Percentiles rank a stretch among this genome's conserved stretches.
Conservation (phyloP, 371 early-diverging fungal genomes). For the Mucor indicus region DNA sequence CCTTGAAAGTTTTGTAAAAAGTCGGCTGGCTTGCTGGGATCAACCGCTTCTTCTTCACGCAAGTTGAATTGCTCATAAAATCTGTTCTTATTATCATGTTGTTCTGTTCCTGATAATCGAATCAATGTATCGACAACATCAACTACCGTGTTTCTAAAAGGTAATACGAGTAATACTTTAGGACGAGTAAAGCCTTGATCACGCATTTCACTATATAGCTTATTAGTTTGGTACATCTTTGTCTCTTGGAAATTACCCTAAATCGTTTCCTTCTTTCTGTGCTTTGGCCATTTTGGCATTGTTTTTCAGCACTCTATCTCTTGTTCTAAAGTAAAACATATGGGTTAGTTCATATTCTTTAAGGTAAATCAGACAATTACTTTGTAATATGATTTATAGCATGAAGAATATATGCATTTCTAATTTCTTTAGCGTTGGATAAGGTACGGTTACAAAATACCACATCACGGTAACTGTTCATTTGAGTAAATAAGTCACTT, state of each 20-base stretch:
- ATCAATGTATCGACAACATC: conserved; percentile 78
- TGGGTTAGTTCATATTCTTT: not conserved
- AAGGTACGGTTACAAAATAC: conserved; percentile 65
- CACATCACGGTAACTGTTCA: conserved; percentile 78
- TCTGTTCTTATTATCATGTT: conserved; percentile 78
- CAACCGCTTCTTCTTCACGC: conserved; percentile 52
- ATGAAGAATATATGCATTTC: conserved; percentile 77
- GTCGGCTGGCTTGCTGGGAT: conserved; percentile 79
- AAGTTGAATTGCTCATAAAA: conserved; percentile 76
- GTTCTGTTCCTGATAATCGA: conserved; percentile 73
- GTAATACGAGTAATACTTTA: conserved; percentile 85
- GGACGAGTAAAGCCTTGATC: conserved; percentile 97
- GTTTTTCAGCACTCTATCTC: conserved; percentile 79
- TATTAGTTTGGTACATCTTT: not conserved
- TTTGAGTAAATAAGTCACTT: conserved; percentile 55
- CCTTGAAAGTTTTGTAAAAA: conserved; percentile 83
- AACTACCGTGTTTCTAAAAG: conserved; percentile 83
- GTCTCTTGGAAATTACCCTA: conserved; percentile 24
- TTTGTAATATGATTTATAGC: conserved; percentile 88
- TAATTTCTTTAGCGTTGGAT: conserved; percentile 63
- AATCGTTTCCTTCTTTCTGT: conserved; percentile 43
- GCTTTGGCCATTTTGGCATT: conserved; percentile 68
- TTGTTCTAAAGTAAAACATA: conserved; percentile 36
- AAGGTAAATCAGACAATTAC: conserved; percentile 28
- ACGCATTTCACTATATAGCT: conserved; percentile 63